Evolutionary conservation across 1,284 basidiomycete species (phyloP).

Genomic region (Microstroma glucosiphilum): DNA sequence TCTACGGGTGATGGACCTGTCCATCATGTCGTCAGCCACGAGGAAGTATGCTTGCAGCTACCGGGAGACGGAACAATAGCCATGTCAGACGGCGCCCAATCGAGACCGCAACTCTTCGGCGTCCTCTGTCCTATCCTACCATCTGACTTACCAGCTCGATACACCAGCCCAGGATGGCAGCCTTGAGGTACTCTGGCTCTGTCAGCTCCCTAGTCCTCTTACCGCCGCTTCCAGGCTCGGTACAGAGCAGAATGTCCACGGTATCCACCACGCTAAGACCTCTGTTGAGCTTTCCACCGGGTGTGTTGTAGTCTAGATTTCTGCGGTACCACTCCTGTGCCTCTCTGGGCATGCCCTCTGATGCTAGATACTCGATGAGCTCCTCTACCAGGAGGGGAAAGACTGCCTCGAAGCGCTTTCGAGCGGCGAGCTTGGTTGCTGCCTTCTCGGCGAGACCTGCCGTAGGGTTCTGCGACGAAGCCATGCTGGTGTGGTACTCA

Average conservation of each 20-base stretch:
- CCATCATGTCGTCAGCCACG: conserved; percentile 98
- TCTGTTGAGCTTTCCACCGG: conserved; percentile 92
- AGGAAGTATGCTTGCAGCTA: conserved; percentile 97
- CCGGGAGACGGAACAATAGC: not conserved
- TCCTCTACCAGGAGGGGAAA: conserved; percentile 59
- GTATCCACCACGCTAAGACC: conserved; percentile 92
- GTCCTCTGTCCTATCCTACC: not conserved
- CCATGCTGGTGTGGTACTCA: no score
- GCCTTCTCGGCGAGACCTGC: conserved; percentile 24
- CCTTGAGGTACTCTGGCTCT: conserved; percentile 70
- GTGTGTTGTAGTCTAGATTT: conserved; percentile 80
- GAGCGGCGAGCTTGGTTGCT: conserved; percentile 39
- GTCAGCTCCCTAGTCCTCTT: conserved; percentile 52
- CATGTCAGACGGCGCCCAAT: not conserved
- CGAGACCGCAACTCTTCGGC: not conserved
- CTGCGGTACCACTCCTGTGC: conserved; percentile 71
- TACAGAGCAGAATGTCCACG: conserved; percentile 66
- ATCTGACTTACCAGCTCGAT: conserved; percentile 72
- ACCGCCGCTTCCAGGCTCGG: conserved; percentile 57
- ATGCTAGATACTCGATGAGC: conserved; percentile 61
- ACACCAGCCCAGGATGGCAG: conserved; percentile 90
- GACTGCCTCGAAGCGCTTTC: conserved; percentile 55
- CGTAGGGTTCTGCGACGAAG: not conserved
- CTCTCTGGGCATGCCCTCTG: conserved; percentile 63
- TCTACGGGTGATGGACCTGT: conserved; percentile 83